These are phyloP conservation scores for Daphne laureola DNA, from an alignment of 441 rosid genomes.

Conservation along the genomic window DNA sequence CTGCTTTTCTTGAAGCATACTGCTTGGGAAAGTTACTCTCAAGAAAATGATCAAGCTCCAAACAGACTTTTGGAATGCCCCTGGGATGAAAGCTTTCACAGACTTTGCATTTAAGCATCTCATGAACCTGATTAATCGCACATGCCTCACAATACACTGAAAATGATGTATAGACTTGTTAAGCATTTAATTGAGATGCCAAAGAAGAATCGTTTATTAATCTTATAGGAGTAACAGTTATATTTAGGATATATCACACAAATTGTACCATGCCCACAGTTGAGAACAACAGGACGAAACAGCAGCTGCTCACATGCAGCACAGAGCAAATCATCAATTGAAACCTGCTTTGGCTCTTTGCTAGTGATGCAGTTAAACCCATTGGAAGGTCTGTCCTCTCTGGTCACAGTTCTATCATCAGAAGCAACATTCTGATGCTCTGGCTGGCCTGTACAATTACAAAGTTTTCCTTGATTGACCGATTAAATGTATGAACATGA, in stretches of 20 bases:
- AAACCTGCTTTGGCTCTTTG: conserved; percentile 25
- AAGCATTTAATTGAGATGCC: no score
- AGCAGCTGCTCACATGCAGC: conserved; percentile 58
- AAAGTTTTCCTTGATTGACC: conserved; percentile 17
- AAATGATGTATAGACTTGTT: conserved; percentile 1
- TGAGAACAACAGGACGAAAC: conserved; percentile 53
- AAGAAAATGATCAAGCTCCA: conserved; percentile 57
- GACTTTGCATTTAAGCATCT: conserved; percentile 48
- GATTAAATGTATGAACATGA: conserved; percentile 13
- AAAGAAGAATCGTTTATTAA: background rate
- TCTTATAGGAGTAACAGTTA: no score
- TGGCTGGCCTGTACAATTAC: conserved; percentile 12
- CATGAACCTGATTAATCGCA: conserved; percentile 24
- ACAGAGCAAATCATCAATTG: conserved; percentile 49
- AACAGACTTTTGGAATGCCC: conserved; percentile 52
- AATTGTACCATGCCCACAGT: conserved; percentile 79
- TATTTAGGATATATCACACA: background rate
- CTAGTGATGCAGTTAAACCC: conserved; percentile 5
- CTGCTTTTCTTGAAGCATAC: conserved; percentile 42
- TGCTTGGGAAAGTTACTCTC: conserved; percentile 45
- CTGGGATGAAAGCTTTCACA: conserved; percentile 57
- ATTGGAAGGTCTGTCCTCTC: conserved; percentile 1
- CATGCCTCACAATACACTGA: conserved; percentile 73
- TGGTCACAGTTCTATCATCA: conserved; percentile 4
- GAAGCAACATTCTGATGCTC: conserved; percentile 5